phyloP scores from a whole-genome alignment of 2,329 filamentous ascomycete species.

The Dactylonectria estremocensis region DNA sequence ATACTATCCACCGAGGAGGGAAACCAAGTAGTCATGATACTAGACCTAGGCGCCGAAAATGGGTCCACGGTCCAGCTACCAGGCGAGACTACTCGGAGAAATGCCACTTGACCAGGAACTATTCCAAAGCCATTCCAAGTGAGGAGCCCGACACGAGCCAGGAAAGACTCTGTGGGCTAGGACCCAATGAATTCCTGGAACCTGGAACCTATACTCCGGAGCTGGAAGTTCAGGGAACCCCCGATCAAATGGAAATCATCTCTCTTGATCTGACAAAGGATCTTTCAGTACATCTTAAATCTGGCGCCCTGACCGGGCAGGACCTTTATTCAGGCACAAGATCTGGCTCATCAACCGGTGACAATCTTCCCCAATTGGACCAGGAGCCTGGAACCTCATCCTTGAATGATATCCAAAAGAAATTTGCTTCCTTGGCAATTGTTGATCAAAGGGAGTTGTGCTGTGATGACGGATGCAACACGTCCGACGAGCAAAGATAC shows the following conservation, averaged over 20 bases:
- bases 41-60: background rate
- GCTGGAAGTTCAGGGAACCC: background rate
- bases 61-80: background rate
- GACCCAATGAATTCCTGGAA: background rate
- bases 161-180: background rate
- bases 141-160: too few relatives aligned
- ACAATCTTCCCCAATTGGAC: background rate
- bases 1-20: background rate
- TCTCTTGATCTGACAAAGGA: background rate
- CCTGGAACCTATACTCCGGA: background rate
- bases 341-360: background rate
- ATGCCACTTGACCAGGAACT: background rate
- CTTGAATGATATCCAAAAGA: slow-evolving; percentile 20
- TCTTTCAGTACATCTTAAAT: too few relatives aligned
- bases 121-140: background rate
- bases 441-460: background rate
- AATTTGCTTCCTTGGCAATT: slow-evolving; percentile 24
- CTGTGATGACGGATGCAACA: background rate
- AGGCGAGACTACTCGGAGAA: background rate
- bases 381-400: background rate
- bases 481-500: slow-evolving; percentile 36
- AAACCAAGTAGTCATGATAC: background rate
- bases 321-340: too few relatives aligned
- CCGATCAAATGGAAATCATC: background rate
- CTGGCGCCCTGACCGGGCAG: background rate